Evolutionary conservation across 768 basidiomycete species (phyloP).

Genomic region (Boletellus ananiceps): DNA sequence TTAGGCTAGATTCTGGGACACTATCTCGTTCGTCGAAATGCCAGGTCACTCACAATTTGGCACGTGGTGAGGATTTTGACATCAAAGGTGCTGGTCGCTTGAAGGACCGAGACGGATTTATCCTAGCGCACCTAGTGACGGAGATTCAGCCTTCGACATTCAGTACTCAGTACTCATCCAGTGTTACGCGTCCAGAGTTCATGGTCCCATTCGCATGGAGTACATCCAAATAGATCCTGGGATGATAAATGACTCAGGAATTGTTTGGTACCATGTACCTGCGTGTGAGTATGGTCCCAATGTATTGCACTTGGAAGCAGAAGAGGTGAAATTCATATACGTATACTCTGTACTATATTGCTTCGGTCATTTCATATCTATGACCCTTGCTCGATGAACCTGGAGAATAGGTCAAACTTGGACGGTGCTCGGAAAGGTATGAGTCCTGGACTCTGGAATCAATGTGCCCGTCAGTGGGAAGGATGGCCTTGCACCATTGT

Average conservation of each 20-base stretch:
- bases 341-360: too few species aligned
- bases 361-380: too few species aligned
- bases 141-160: background rate
- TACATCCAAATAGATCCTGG: slow-evolving; percentile 3
- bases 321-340: too few species aligned
- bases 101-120: background rate
- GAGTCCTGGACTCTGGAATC: too few species aligned
- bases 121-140: slow-evolving; percentile 14
- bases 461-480: too few species aligned
- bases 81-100: background rate
- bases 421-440: too few species aligned
- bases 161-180: too few species aligned
- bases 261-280: slow-evolving; percentile 1
- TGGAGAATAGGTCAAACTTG: too few species aligned
- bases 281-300: slow-evolving; percentile 4
- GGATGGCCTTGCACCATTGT: too few species aligned
- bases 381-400: too few species aligned
- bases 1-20: slow-evolving; percentile 12
- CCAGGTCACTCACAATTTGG: background rate
- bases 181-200: too few species aligned
- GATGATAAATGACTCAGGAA: slow-evolving; percentile 10
- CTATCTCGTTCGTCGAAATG: slow-evolving; percentile 44
- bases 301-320: background rate
- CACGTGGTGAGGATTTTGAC: too few species aligned
- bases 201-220: slow-evolving; percentile 3